Conservation (phyloP, 768 basidiomycete species). For the Boletus tomentosulus region DNA sequence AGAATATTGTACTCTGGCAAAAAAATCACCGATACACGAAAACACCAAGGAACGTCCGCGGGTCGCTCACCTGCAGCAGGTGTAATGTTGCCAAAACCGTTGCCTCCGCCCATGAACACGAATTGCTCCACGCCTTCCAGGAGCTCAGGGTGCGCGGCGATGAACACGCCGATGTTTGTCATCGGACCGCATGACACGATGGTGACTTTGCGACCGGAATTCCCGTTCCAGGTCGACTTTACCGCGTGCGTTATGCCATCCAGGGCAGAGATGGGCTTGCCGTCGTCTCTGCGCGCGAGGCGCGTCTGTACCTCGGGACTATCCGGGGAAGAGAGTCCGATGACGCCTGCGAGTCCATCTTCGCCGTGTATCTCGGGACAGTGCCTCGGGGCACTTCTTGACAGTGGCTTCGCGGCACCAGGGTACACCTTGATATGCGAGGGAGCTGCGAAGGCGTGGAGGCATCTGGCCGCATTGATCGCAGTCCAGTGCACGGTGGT, state of each 20-base stretch:
- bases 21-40: neutral
- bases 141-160: constrained; percentile 53
- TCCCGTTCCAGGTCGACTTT: constrained; percentile 51
- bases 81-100: constrained; percentile 78
- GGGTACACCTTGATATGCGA: constrained; percentile 55
- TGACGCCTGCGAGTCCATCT: constrained; percentile 82
- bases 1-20: constrained; percentile 72
- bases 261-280: constrained; percentile 48
- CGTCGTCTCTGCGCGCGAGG: constrained; percentile 43
- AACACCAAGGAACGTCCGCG: neutral
- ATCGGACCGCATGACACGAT: constrained; percentile 79
- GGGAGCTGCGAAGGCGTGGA: constrained; percentile 69
- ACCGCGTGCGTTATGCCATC: constrained; percentile 65
- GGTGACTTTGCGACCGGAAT: constrained; percentile 56
- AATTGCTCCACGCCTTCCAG: constrained; percentile 46
- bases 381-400: constrained; percentile 50
- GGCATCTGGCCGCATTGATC: constrained; percentile 72
- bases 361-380: constrained; percentile 79
- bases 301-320: constrained; percentile 47
- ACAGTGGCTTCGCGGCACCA: constrained; percentile 67
- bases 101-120: constrained; percentile 86
- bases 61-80: constrained; percentile 56
- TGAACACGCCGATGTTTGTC: constrained; percentile 77
- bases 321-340: constrained; percentile 59
- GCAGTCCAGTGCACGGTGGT: constrained; percentile 56